These are phyloP conservation scores for Solanum hybrid DNA, from an alignment of 305 asterid species.

Conservation along the genomic window DNA sequence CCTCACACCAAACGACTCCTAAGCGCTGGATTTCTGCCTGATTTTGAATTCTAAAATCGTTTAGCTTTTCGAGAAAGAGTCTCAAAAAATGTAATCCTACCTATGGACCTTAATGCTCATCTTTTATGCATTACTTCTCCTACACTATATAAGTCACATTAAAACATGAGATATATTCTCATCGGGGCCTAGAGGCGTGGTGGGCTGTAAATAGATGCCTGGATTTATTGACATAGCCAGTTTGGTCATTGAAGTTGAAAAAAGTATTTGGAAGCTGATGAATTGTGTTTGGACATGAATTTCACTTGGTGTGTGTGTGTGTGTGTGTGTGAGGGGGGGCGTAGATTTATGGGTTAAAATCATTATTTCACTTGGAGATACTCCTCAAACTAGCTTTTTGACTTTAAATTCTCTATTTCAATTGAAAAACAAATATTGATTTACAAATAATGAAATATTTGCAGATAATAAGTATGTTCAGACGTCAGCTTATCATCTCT, in stretches of 20 bases:
- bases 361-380: background rate
- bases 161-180: background rate
- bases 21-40: background rate
- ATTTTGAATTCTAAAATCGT: background rate
- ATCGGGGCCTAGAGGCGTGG: background rate
- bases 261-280: background rate
- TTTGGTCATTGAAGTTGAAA: background rate
- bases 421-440: background rate
- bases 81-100: background rate
- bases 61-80: background rate
- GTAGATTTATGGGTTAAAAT: background rate
- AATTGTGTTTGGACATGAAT: background rate
- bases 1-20: background rate
- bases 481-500: background rate
- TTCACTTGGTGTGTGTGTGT: background rate
- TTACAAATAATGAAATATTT: background rate
- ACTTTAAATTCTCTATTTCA: background rate
- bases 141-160: background rate
- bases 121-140: background rate
- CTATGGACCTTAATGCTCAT: background rate
- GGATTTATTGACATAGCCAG: background rate
- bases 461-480: background rate
- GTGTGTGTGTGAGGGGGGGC: rapidly evolving
- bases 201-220: background rate
- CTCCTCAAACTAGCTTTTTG: background rate